A percentile compares a stretch with the other conserved stretches of the same genome.
Evolutionary conservation across 306 rosid genomes (phyloP).

Genomic region (Astragalus glycyphyllos): DNA sequence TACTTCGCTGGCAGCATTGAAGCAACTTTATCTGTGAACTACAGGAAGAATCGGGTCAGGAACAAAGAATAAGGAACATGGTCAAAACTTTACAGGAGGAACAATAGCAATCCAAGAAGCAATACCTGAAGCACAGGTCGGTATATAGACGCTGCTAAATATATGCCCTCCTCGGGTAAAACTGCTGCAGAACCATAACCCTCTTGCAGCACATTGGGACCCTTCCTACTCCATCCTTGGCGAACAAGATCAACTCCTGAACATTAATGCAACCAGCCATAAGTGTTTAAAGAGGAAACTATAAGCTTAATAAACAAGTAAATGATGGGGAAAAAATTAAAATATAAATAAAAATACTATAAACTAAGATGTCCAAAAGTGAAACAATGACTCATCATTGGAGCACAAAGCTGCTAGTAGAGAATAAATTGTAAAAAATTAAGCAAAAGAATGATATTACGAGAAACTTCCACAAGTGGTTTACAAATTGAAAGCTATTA

Average conservation of each 20-base stretch:
- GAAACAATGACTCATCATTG: slow-evolving; percentile 21
- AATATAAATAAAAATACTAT: slow-evolving; percentile 4
- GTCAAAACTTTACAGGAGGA: slow-evolving; percentile 26
- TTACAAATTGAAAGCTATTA: neutral
- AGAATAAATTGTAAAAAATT: slow-evolving; percentile 23
- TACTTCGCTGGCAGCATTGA: slow-evolving; percentile 89
- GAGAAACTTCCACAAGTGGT: slow-evolving; percentile 12
- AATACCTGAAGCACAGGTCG: slow-evolving; percentile 97
- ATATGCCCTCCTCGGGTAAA: slow-evolving; percentile 98
- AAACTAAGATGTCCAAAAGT: slow-evolving; percentile 25
- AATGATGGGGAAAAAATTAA: slow-evolving; percentile 1
- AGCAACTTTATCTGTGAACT: slow-evolving; percentile 95
- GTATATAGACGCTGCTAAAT: slow-evolving; percentile 91
- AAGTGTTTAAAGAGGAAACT: slow-evolving; percentile 28
- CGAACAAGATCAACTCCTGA: slow-evolving; percentile 94
- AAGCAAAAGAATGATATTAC: slow-evolving; percentile 16
- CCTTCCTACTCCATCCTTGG: slow-evolving; percentile 95
- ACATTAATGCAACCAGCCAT: slow-evolving; percentile 43
- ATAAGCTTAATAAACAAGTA: slow-evolving; percentile 25
- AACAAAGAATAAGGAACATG: slow-evolving; percentile 33
- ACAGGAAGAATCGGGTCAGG: slow-evolving; percentile 54
- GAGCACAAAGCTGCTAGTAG: slow-evolving; percentile 31
- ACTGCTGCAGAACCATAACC: slow-evolving; percentile 98
- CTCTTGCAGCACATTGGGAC: slow-evolving; percentile 84
- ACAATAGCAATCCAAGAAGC: slow-evolving; percentile 32